A percentile compares a stretch with the other conserved stretches of the same genome.
Evolutionary conservation across 345 rosid species (phyloP).

Genomic region (Viola odorata): DNA sequence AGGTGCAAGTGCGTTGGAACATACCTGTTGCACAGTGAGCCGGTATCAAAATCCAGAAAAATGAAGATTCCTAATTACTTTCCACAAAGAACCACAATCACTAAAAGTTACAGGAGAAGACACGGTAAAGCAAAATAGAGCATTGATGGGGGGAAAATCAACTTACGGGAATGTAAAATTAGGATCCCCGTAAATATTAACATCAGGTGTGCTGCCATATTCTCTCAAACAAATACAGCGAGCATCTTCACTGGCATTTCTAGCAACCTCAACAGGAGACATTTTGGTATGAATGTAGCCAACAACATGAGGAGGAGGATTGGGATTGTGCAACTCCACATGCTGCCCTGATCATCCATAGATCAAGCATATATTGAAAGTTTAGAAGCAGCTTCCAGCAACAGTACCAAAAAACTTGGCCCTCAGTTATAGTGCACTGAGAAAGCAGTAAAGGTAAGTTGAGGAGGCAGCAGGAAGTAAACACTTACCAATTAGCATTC

Average conservation of each 20-base stretch:
- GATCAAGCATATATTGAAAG: background rate
- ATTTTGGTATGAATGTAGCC: constrained; percentile 91
- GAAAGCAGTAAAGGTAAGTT: background rate
- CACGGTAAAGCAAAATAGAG: background rate
- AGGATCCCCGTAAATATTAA: constrained; percentile 82
- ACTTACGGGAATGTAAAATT: constrained; percentile 93
- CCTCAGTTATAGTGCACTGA: background rate
- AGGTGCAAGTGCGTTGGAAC: constrained; percentile 91
- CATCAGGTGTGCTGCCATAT: constrained; percentile 81
- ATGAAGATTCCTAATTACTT: background rate
- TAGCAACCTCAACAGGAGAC: constrained; percentile 92
- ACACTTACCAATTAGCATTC: constrained; percentile 81
- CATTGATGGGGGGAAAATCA: background rate
- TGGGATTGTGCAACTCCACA: constrained; percentile 94
- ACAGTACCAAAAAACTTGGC: background rate
- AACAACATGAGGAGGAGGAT: constrained; percentile 69
- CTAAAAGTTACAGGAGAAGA: background rate
- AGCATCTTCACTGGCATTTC: constrained; percentile 86
- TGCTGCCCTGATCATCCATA: constrained; percentile 75
- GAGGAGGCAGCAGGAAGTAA: constrained; percentile 1
- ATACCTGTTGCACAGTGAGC: constrained; percentile 37
- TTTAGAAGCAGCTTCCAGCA: constrained; percentile 2
- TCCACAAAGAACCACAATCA: background rate
- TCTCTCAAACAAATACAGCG: constrained; percentile 75
- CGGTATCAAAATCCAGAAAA: background rate